These are phyloP conservation scores for fission yeast (Schizosaccharomyces pombe) DNA, from an alignment of 805 yeast genomes.

Conservation along the genomic window DNA sequence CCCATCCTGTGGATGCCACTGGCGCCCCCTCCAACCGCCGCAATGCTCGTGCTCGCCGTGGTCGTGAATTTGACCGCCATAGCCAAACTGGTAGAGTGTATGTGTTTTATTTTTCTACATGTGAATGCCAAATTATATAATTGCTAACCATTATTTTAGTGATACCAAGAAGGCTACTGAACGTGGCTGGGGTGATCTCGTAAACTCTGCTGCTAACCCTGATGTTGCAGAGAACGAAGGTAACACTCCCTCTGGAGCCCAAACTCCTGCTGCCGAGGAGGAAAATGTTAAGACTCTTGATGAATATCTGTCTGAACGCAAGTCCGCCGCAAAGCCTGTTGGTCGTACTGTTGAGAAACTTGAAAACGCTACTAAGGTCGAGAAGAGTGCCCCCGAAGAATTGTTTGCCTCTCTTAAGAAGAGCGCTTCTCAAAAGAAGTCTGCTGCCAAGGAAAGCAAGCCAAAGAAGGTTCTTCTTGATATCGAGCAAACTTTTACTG, in stretches of 20 bases:
- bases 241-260: not conserved
- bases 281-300: slow-evolving; percentile 1
- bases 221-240: not conserved
- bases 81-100: not conserved
- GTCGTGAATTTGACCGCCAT: slow-evolving; percentile 4
- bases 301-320: slow-evolving; percentile 1
- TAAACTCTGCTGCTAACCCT: not conserved
- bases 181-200: slow-evolving; percentile 2
- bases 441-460: not conserved
- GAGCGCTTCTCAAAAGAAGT: not conserved
- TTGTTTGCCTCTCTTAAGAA: not conserved
- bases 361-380: not conserved
- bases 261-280: not conserved
- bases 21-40: not conserved
- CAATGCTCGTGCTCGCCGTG: slow-evolving; percentile 3
- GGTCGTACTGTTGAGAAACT: not conserved
- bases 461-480: slow-evolving; percentile 2
- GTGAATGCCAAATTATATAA: too few species aligned
- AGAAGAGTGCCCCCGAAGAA: not conserved
- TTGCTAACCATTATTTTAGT: not conserved
- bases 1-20: not conserved
- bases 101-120: not conserved
- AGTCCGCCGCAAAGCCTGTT: slow-evolving; percentile 3
- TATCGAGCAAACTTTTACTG: slow-evolving; percentile 4
- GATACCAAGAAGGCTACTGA: not conserved